Evolutionary conservation across 1,284 basidiomycete genomes (phyloP).

Genomic region (Tranzscheliella williamsii): DNA sequence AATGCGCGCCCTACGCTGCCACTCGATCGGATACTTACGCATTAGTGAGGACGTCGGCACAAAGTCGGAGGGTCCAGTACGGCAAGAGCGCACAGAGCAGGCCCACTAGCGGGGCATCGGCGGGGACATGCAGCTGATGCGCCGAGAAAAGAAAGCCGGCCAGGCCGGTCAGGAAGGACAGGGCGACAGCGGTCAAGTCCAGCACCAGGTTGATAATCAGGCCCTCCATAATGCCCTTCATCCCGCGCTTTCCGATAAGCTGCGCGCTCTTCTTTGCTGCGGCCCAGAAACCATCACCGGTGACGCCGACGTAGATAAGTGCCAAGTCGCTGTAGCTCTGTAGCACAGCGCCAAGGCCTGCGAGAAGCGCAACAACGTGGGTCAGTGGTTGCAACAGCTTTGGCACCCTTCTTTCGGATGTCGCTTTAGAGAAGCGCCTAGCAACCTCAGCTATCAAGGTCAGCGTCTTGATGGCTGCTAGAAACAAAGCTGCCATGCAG

Average conservation of each 20-base stretch:
- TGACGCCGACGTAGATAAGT: constrained; percentile 81
- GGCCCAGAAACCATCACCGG: constrained; percentile 79
- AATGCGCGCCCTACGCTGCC: too few species aligned
- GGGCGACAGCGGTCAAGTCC: constrained; percentile 73
- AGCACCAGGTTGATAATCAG: constrained; percentile 71
- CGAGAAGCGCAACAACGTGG: constrained; percentile 68
- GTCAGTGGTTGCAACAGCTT: constrained; percentile 62
- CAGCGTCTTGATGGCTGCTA: constrained; percentile 69
- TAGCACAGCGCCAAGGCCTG: constrained; percentile 65
- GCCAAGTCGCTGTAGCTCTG: constrained; percentile 71
- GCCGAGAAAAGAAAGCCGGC: constrained; percentile 84
- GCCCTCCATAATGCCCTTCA: constrained; percentile 56
- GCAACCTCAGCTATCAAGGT: constrained; percentile 65
- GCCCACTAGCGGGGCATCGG: constrained; percentile 76
- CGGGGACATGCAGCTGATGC: constrained; percentile 76
- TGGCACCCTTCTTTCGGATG: constrained; percentile 35
- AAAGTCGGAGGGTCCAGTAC: constrained; percentile 78
- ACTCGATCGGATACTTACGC: too few species aligned
- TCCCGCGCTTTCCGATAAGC: constrained; percentile 64
- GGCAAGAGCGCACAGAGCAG: constrained; percentile 78
- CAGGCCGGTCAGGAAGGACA: constrained; percentile 77
- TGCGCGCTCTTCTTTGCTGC: constrained; percentile 72
- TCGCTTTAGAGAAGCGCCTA: constrained; percentile 33
- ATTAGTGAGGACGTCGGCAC: constrained; percentile 78
- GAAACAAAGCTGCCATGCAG: constrained; percentile 74